Base-by-base conservation (phyloP, 495 filamentous ascomycete species). In the Choiromyces venosus region DNA sequence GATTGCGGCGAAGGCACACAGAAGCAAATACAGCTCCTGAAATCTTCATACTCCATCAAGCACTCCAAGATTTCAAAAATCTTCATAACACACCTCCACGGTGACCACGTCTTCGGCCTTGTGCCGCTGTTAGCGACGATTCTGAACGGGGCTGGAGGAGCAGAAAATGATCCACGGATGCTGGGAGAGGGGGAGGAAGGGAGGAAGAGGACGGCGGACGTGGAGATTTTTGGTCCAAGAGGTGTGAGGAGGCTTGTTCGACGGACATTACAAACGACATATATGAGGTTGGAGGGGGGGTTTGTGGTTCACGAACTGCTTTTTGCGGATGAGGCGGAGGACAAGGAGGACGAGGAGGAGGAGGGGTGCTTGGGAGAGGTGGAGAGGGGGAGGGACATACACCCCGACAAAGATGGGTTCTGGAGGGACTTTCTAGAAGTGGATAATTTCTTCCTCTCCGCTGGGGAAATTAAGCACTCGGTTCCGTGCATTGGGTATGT, bases 31-130 rank as follows among this genome's bases (percentile, higher is more conserved):
- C 78, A 79, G 39, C 77, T 67, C 33, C 72, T 72, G 33, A 64
- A 66, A 64, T 39, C 65, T 29, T 40, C 64, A 16, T 42, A 37
- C 25, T 73, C 68, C 25, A 42, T 79, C 46, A 76, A 70, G 16
- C 70, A 67, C 66, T 25, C 64, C 73, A 72, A 76, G 56, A 65
- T 79, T 36, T 69, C 71, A 21, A 79, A 76, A 69, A 79, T 79
- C 36, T 79, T 79, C 67, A 79, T 79, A 46, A 79, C 78, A 4
- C 78, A 79, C 36, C 73, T 79, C 37, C 78, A 79, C 52, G 78
- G 78, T 66, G 78, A 79, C 64, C 78, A 79, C 67, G 35, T 79
- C 64, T 79, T 79, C 21, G 78, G 78, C 8, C 67, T 79, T 16
- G 75, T 69, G n/a, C 78, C 78, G 7, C 70, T 79, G 7, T 76